Evolutionary conservation across 257 asterid genomes (phyloP).

Genomic region (Leonotis leonurus): DNA sequence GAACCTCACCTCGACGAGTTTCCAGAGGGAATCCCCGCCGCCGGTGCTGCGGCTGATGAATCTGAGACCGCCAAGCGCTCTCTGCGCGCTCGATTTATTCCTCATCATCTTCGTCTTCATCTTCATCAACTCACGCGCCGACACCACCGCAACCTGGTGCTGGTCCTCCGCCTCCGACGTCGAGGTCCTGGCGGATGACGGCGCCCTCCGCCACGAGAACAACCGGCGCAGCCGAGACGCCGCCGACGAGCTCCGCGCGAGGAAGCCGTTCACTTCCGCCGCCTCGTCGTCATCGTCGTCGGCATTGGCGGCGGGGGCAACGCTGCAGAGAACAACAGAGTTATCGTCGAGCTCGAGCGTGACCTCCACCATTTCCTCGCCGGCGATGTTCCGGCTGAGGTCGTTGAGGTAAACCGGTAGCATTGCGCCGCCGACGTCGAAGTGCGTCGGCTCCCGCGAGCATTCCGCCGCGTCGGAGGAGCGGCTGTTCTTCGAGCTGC

Average conservation of each 20-base stretch:
- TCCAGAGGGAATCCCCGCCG: constrained; percentile 50
- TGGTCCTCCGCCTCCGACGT: constrained; percentile 32
- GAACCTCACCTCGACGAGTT: constrained; percentile 65
- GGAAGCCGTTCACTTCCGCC: constrained; percentile 24
- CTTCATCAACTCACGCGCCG: constrained; percentile 67
- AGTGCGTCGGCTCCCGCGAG: constrained; percentile 16
- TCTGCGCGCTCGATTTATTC: constrained; percentile 67
- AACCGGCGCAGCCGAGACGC: constrained; percentile 51
- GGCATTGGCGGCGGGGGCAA: constrained; percentile 17
- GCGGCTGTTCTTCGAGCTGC: constrained; percentile 48
- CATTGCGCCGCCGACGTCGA: constrained; percentile 63
- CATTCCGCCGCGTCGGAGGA: constrained; percentile 45
- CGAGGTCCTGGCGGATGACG: constrained; percentile 26
- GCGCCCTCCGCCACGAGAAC: constrained; percentile 52
- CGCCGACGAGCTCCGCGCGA: constrained; percentile 47
- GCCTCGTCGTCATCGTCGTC: no score
- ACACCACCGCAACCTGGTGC: constrained; percentile 27
- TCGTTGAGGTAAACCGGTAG: constrained; percentile 72
- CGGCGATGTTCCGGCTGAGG: constrained; percentile 28
- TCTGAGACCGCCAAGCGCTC: constrained; percentile 79
- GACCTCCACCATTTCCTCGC: constrained; percentile 61
- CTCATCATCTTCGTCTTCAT: constrained; percentile 58
- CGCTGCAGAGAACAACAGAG: constrained; percentile 37
- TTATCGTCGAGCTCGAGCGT: constrained; percentile 71
- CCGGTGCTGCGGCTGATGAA: constrained; percentile 59